phyloP scores from a whole-genome alignment of 1,284 basidiomycete genomes.

The Pulchroboletus neoregius region DNA sequence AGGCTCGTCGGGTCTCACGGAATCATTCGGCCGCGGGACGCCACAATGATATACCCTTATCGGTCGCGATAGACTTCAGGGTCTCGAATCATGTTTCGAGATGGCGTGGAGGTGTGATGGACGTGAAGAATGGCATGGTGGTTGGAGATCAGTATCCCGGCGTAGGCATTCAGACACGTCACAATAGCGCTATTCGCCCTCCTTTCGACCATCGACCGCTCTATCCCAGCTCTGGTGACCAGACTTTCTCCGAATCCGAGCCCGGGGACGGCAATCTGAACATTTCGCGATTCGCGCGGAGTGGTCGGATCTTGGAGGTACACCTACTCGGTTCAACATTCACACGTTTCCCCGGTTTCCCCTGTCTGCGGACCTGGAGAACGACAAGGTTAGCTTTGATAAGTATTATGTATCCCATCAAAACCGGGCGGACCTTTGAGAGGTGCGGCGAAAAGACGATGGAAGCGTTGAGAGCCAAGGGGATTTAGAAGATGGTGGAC shows the following conservation, averaged over 20 bases:
- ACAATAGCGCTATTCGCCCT: not conserved
- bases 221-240: conserved; percentile 1
- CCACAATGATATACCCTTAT: conserved; percentile 7
- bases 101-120: not conserved
- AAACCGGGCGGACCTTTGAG: conserved; percentile 16
- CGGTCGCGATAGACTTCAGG: conserved; percentile 17
- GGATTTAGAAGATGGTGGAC: not conserved
- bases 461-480: conserved; percentile 1
- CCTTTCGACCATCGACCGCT: not conserved
- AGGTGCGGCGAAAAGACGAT: conserved; percentile 4
- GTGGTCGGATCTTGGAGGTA: not conserved
- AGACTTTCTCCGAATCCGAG: not conserved
- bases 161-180: not conserved
- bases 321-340: not conserved
- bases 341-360: not conserved
- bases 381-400: conserved; percentile 19
- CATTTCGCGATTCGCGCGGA: not conserved
- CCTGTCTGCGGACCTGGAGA: not conserved
- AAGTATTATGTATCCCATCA: not conserved
- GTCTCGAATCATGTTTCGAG: conserved; percentile 1
- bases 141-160: not conserved
- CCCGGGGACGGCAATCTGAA: not conserved
- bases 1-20: conserved; percentile 4
- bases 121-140: not conserved
- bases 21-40: conserved; percentile 15